A percentile compares a stretch with the other conserved stretches of the same genome.
Evolutionary conservation across 352 stramenopile genomes (phyloP).

Genomic region (Phytophthora chlamydospora): DNA sequence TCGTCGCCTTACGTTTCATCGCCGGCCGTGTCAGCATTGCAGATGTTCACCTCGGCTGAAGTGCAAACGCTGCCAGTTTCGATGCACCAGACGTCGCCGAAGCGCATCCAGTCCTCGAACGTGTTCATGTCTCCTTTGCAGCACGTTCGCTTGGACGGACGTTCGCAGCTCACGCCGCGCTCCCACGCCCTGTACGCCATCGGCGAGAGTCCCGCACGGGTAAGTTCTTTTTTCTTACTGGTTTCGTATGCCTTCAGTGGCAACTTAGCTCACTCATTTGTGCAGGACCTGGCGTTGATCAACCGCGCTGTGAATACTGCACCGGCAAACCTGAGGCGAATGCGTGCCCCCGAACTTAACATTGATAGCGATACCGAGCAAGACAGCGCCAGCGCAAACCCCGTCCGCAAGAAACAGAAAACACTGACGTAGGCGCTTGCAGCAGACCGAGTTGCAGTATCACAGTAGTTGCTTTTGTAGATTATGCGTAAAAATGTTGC

Average conservation of each 20-base stretch:
- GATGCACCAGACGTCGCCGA: constrained; percentile 79
- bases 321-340: constrained; percentile 20
- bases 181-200: constrained; percentile 88
- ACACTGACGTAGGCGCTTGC: constrained; percentile 20
- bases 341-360: constrained; percentile 22
- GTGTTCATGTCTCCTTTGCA: constrained; percentile 88
- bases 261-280: neutral
- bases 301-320: constrained; percentile 74
- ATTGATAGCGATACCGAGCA: constrained; percentile 44
- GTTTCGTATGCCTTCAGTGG: neutral
- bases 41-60: constrained; percentile 74
- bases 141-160: constrained; percentile 73
- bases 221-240: constrained; percentile 39
- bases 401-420: constrained; percentile 38
- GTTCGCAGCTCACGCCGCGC: constrained; percentile 72
- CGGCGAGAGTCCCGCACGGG: constrained; percentile 81
- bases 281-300: constrained; percentile 74
- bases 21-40: constrained; percentile 47
- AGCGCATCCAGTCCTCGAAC: constrained; percentile 81
- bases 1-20: constrained; percentile 57
- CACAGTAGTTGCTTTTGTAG: too few species aligned
- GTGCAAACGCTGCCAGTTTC: constrained; percentile 81
- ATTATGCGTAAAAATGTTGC: constrained; percentile 36
- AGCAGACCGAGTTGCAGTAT: too few species aligned
- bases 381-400: constrained; percentile 21